Percentiles rank a stretch among this genome's conserved stretches.
These are phyloP conservation scores for Erythrobasidium yunnanense DNA, from an alignment of 768 basidiomycete genomes.

Conservation along the genomic window DNA sequence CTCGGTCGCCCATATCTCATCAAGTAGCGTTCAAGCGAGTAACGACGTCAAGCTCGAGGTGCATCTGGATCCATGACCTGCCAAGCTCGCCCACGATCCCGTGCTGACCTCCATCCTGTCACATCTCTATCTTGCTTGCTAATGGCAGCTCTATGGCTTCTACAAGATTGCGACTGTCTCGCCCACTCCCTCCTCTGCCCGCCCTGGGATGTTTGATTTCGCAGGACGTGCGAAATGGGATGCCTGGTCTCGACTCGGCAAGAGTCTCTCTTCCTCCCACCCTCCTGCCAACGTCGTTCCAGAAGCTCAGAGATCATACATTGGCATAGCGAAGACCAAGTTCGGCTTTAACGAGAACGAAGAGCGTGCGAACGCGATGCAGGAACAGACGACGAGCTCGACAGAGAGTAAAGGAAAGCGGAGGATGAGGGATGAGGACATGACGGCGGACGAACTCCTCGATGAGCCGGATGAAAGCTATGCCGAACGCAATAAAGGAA, in stretches of 20 bases:
- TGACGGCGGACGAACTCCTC: conserved; percentile 11
- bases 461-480: conserved; percentile 4
- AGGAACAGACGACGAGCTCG: neutral
- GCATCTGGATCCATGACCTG: too few relatives aligned
- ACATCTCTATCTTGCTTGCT: neutral
- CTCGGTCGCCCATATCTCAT: conserved; percentile 9
- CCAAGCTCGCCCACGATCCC: too few relatives aligned
- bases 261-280: neutral
- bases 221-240: conserved; percentile 20
- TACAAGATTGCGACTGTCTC: conserved; percentile 22
- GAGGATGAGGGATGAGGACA: neutral
- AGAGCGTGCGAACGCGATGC: neutral
- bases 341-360: neutral
- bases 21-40: neutral
- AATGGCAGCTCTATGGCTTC: conserved; percentile 5
- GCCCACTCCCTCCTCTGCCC: neutral
- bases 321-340: neutral
- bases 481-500: neutral
- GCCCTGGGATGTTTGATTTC: conserved; percentile 23
- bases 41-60: conserved; percentile 25
- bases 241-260: conserved; percentile 1
- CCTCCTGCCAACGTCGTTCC: neutral
- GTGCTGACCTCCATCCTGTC: neutral
- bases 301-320: neutral
- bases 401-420: neutral